Base-by-base conservation (phyloP, 2,329 filamentous ascomycete species). In the Ceratocystis papillata region DNA sequence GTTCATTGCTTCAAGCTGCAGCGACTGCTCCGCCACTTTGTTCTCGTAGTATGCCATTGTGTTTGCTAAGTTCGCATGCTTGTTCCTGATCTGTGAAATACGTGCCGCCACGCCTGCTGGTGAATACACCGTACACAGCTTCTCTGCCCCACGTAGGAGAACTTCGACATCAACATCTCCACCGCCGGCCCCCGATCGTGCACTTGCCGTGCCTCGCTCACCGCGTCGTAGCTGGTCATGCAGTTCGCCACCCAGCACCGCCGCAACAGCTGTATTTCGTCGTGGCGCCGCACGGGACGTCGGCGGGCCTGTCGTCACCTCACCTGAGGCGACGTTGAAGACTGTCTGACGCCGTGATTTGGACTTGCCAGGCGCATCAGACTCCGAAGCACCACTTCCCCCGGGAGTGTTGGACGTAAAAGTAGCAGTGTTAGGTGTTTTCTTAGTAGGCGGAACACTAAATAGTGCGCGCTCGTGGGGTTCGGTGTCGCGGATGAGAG, bases 401-500 rank as follows among this genome's bases (percentile, higher is more conserved):
- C 75, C 70, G 74, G 2, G 5, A 17, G 53, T 37, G 53, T n/a
- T 37, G 2, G 55, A 15, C 4, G 33, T 45, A 41, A 12, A 3
- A 79, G 74, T 73, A 8, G 72, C 70, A 10, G 70, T 64, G 48
- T 67, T 69, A 69, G 72, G 76, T 63, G 72, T 77, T 0, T 88
- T 84, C 0, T 67, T 67, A 5, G 66, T 63, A 2, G 89, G 85
- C 0, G 93, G 91, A 0, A 96, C 87, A 46, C 93, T 95, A 79
- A 97, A 99, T 20, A 99, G 84, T 5, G 93, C 93, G 72, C 92
- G 88, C 75, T 99, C 94, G 77, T 97, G 93, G 25, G 88, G 79
- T 76, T 99, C 94, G 2, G 93, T 96, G 75, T 99, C 94, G 68
- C 94, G 89, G 72, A 99, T 96, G 61, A 99, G 79, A 12, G 89